Evolutionary conservation across 176 grass and related monocot genomes (phyloP).

Genomic region (Juncus inflexus): DNA sequence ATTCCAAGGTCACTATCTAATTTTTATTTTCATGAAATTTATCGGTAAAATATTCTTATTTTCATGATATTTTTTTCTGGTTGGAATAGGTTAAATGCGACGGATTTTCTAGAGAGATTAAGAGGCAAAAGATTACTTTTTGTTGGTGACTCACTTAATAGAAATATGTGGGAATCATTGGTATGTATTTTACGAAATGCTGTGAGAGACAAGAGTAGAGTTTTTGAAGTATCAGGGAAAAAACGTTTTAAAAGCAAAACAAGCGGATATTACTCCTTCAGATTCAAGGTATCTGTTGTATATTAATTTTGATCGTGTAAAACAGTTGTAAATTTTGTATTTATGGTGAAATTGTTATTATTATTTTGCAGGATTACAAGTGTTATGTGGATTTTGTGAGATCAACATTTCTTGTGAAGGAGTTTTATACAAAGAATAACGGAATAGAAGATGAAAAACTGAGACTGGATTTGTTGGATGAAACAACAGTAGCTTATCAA

Average conservation of each 20-base stretch:
- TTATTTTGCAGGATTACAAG: slow-evolving; percentile 61
- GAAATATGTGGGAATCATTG: slow-evolving; percentile 99
- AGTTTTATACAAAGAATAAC: slow-evolving; percentile 30
- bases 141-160: slow-evolving; percentile 80
- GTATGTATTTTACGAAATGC: slow-evolving; percentile 73
- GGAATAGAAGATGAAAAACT: slow-evolving; percentile 42
- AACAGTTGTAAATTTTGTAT: neutral
- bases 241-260: slow-evolving; percentile 56
- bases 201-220: slow-evolving; percentile 54
- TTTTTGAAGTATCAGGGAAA: slow-evolving; percentile 65
- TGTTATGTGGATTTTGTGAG: slow-evolving; percentile 78
- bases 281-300: slow-evolving; percentile 49
- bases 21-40: neutral
- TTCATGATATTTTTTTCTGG: neutral
- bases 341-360: neutral
- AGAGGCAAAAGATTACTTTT: slow-evolving; percentile 87
- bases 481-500: slow-evolving; percentile 47
- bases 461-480: slow-evolving; percentile 68
- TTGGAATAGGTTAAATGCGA: slow-evolving; percentile 52
- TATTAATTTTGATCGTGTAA: neutral
- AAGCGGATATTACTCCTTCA: slow-evolving; percentile 83
- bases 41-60: neutral
- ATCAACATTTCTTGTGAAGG: slow-evolving; percentile 74
- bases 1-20: slow-evolving; percentile 48
- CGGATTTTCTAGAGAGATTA: slow-evolving; percentile 65